Conservation (phyloP, 1,139 yeast genomes). For the Nakaseomyces nivariensis region DNA sequence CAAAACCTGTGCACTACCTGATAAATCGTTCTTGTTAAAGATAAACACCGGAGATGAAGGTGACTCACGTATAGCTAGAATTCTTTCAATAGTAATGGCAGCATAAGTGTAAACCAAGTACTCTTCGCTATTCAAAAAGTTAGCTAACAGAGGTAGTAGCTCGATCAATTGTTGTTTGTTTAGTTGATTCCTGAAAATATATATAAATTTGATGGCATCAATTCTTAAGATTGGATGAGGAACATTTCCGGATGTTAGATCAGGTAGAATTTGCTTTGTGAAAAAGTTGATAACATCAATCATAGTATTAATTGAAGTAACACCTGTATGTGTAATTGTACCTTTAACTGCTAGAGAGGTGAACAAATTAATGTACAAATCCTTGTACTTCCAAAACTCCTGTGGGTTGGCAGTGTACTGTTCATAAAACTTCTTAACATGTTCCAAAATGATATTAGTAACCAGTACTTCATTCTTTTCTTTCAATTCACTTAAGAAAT, state of each 20-base stretch:
- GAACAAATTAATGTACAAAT: conserved; percentile 76
- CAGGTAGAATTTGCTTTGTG: conserved; percentile 69
- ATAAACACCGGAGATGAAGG: conserved; percentile 40
- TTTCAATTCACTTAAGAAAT: conserved; percentile 78
- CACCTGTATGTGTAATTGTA: conserved; percentile 72
- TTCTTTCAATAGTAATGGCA: conserved; percentile 84
- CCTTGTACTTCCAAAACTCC: conserved; percentile 72
- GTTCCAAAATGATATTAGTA: conserved; percentile 68
- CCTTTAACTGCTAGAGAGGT: conserved; percentile 90
- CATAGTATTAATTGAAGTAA: conserved; percentile 73
- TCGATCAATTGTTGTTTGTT: conserved; percentile 74
- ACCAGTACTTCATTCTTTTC: conserved; percentile 66
- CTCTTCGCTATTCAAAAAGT: conserved; percentile 50
- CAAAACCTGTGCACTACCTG: conserved; percentile 43
- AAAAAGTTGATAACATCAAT: conserved; percentile 86
- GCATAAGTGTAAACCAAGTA: conserved; percentile 89
- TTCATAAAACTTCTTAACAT: conserved; percentile 57
- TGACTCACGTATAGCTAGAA: conserved; percentile 64
- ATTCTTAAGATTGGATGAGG: conserved; percentile 70
- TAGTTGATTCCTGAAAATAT: conserved; percentile 84
- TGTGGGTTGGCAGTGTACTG: conserved; percentile 36
- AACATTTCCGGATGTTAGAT: conserved; percentile 42
- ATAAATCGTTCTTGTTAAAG: conserved; percentile 65
- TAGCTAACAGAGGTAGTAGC: conserved; percentile 71
- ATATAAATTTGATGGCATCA: conserved; percentile 86